Evolutionary conservation across 192 early-diverging fungal genomes (phyloP).

Genomic region (Coemansia sp.): DNA sequence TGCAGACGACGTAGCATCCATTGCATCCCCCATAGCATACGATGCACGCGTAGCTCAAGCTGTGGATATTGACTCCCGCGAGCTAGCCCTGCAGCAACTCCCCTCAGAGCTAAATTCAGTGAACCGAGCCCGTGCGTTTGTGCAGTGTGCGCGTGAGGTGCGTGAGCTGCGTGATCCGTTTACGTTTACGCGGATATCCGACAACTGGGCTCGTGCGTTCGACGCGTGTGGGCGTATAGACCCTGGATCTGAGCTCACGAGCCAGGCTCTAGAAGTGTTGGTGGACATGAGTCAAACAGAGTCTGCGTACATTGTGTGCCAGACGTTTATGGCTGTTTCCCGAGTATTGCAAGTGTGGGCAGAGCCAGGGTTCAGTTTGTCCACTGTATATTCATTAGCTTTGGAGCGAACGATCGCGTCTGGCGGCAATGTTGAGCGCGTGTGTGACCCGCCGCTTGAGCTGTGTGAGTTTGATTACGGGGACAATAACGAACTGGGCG

Average conservation of each 20-base stretch:
- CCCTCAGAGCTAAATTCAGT: neutral
- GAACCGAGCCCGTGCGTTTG: slow-evolving; percentile 8
- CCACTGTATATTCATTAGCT: slow-evolving; percentile 9
- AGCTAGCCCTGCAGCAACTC: slow-evolving; percentile 9
- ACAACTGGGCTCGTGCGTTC: slow-evolving; percentile 12
- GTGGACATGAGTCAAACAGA: slow-evolving; percentile 15
- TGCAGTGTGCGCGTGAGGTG: slow-evolving; percentile 13
- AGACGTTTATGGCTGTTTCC: slow-evolving; percentile 13
- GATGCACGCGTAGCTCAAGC: neutral
- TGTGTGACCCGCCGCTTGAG: slow-evolving; percentile 24
- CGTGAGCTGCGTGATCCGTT: slow-evolving; percentile 29
- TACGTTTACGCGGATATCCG: slow-evolving; percentile 22
- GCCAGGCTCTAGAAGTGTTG: slow-evolving; percentile 7
- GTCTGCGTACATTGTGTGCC: slow-evolving; percentile 32
- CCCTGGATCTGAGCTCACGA: neutral
- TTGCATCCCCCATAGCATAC: slow-evolving; percentile 16
- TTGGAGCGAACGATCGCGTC: neutral
- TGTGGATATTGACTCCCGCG: slow-evolving; percentile 12
- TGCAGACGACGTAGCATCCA: slow-evolving; percentile 6
- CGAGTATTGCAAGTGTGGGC: slow-evolving; percentile 5
- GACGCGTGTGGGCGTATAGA: neutral
- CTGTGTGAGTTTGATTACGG: slow-evolving; percentile 28
- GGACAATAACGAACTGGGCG: slow-evolving; percentile 21
- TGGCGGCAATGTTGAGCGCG: neutral
- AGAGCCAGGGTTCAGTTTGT: slow-evolving; percentile 6